Evolutionary conservation across 1,284 basidiomycete genomes (phyloP), one percentile per base, ranked within the genome.

Genomic region (Lentinula novae-zelandiae): DNA sequence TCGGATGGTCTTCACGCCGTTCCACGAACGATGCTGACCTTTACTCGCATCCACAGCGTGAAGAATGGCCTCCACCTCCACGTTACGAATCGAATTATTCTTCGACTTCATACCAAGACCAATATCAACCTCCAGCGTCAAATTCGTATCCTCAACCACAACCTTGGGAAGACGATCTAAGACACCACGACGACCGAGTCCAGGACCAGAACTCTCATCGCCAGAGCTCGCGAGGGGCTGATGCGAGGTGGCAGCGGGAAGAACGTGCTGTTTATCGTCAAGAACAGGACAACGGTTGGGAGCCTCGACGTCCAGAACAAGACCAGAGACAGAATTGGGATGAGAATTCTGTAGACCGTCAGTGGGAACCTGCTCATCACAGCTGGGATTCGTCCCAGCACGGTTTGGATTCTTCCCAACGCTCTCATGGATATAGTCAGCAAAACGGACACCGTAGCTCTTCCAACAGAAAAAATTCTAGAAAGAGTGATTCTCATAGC

Each of bases 331-430:
- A 73, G 63, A 67, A 65, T 10, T 76, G 74, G 75, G 69, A 68
- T 53, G 68, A 71, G 53, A 76, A 68, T 53, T 42, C 42, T 9
- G 77, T 74, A 67, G 80, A 80, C 58, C 79, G 85, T 57, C 73
- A 81, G 62, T 88, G 86, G 86, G 85, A 87, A 66, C 84, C 86
- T 63, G 83, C 84, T 39, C 78, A 74, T 34, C 53, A 39, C n/a
- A 22, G 39, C 31, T 69, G 69, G 17, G 72, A 76, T 38, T 72
- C 72, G 27, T 72, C 74, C 58, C 69, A 67, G 46, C 68, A 74
- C 27, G 27, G 27, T 27, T 27, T 27, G 2, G 27, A 27, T 27
- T 27, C 27, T 59, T 72, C 71, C 62, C 46, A 39, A 12, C 55
- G 49, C 42, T 49, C 56, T 31, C 42, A 58, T 15, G 75, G 67